Conservation (phyloP, 2,329 filamentous ascomycete species). For the Curvularia lunata region DNA sequence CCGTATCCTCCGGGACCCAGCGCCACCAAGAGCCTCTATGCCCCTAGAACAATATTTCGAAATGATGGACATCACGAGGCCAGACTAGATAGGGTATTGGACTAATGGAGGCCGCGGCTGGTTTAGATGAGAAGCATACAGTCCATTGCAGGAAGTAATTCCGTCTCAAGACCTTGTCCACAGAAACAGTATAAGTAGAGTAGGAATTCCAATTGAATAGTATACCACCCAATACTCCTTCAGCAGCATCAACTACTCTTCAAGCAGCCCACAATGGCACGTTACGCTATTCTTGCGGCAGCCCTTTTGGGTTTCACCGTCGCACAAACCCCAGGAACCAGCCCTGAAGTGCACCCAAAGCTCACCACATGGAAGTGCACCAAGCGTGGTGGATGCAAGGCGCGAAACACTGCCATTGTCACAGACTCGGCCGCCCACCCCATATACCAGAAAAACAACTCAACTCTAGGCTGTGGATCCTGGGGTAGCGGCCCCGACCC, state of each 20-base stretch:
- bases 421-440: conserved; percentile 57
- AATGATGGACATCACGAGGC: conserved; percentile 3
- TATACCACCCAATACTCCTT: neutral
- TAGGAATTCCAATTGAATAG: neutral
- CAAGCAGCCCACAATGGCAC: conserved; percentile 26
- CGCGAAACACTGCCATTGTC: conserved; percentile 58
- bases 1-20: conserved; percentile 2
- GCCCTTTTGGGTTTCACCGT: conserved; percentile 35
- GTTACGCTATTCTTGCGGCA: conserved; percentile 33
- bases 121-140: neutral
- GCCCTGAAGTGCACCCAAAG: conserved; percentile 58
- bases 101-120: neutral
- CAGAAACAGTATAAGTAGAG: conserved; percentile 12
- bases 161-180: conserved; percentile 1
- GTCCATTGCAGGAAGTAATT: neutral
- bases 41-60: neutral
- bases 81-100: neutral
- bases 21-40: conserved; percentile 2
- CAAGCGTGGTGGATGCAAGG: conserved; percentile 56
- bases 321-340: conserved; percentile 42
- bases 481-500: conserved; percentile 47
- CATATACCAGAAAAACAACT: conserved; percentile 51
- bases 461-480: conserved; percentile 41
- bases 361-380: conserved; percentile 62
- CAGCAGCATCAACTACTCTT: neutral